Percentiles rank a stretch among this genome's conserved stretches.
Evolutionary conservation across 257 asterid genomes (phyloP).

Genomic region (Nicotiana tabacum): DNA sequence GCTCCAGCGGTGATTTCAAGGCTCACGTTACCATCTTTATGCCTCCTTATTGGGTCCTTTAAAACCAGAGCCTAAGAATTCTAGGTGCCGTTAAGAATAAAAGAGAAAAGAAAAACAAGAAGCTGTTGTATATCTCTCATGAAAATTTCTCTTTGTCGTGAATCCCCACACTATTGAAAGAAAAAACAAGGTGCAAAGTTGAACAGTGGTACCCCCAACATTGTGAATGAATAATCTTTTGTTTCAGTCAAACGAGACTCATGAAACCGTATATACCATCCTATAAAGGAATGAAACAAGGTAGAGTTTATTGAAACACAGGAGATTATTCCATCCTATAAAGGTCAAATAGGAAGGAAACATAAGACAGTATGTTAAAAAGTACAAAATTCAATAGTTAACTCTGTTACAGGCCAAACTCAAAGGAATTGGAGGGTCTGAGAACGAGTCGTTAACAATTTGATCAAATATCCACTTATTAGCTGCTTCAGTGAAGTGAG

Average conservation of each 20-base stretch:
- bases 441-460: conserved; percentile 55
- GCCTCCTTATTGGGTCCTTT: background rate
- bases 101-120: too few species aligned
- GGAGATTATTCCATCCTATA: background rate
- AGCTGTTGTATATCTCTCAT: background rate
- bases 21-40: background rate
- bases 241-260: background rate
- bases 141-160: background rate
- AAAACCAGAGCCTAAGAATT: background rate
- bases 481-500: conserved; percentile 79
- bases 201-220: background rate
- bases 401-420: conserved; percentile 42
- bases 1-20: background rate
- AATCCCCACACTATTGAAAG: background rate
- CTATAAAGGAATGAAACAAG: background rate
- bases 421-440: conserved; percentile 59
- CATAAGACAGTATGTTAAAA: background rate
- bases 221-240: background rate
- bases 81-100: background rate
- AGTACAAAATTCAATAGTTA: background rate
- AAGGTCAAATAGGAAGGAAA: background rate
- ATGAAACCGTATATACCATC: background rate
- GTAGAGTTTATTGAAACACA: background rate
- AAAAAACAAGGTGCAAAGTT: background rate
- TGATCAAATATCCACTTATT: conserved; percentile 62